A percentile compares a stretch with the other conserved stretches of the same genome.
Evolutionary conservation across 805 yeast genomes (phyloP).

Genomic region (Myxozyma udenii): DNA sequence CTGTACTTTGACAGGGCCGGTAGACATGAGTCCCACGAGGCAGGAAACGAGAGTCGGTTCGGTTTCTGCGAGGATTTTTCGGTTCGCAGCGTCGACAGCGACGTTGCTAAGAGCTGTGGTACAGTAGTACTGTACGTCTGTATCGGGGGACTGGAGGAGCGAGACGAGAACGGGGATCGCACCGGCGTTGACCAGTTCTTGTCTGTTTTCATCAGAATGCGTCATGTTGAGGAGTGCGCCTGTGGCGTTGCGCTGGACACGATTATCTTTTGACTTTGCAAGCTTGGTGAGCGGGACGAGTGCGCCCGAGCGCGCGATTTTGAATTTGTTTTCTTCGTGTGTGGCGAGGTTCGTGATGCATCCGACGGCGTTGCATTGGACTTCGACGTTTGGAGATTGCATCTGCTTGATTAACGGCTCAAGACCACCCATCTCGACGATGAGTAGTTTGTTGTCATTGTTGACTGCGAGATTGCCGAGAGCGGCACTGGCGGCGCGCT

Average conservation of each 20-base stretch:
- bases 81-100: slow-evolving; percentile 91
- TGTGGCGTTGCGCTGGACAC: slow-evolving; percentile 98
- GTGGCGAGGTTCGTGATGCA: slow-evolving; percentile 98
- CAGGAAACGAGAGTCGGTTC: slow-evolving; percentile 90
- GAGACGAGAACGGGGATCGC: slow-evolving; percentile 96
- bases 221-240: slow-evolving; percentile 98
- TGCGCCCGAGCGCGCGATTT: slow-evolving; percentile 95
- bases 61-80: slow-evolving; percentile 82
- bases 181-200: slow-evolving; percentile 94
- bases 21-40: slow-evolving; percentile 86
- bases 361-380: slow-evolving; percentile 98
- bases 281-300: slow-evolving; percentile 88
- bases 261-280: slow-evolving; percentile 88
- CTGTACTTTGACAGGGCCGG: slow-evolving; percentile 89
- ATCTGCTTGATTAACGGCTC: slow-evolving; percentile 95
- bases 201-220: slow-evolving; percentile 93
- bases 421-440: slow-evolving; percentile 97
- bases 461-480: slow-evolving; percentile 97
- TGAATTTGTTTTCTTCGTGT: slow-evolving; percentile 93
- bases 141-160: slow-evolving; percentile 76
- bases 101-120: slow-evolving; percentile 95
- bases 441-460: slow-evolving; percentile 86
- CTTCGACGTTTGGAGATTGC: slow-evolving; percentile 96
- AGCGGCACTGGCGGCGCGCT: slow-evolving; percentile 98
- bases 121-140: slow-evolving; percentile 97